phyloP scores from a whole-genome alignment of 2,329 filamentous ascomycete species.

The Ophiostoma angusticollis region DNA sequence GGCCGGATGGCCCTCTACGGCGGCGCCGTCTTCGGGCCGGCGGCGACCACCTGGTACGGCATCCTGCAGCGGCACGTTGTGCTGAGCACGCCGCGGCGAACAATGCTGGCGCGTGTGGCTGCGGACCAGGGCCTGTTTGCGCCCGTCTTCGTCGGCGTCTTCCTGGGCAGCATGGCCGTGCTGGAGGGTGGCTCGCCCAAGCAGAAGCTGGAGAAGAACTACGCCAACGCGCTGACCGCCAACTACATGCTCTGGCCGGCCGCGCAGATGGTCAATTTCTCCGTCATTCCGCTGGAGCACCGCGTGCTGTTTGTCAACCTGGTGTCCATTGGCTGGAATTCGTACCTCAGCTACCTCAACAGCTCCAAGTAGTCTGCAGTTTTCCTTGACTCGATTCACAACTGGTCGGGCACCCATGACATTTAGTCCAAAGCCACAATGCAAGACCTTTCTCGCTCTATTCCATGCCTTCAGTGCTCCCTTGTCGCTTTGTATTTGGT shows the following conservation, averaged over 20 bases:
- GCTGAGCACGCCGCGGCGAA: slow-evolving; percentile 50
- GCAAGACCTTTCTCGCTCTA: no score
- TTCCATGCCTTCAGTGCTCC: neutral
- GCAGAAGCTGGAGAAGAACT: slow-evolving; percentile 62
- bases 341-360: slow-evolving; percentile 50
- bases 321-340: slow-evolving; percentile 56
- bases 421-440: no score
- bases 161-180: slow-evolving; percentile 73
- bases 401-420: no score
- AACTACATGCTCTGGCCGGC: slow-evolving; percentile 84
- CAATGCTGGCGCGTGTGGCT: slow-evolving; percentile 65
- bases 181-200: slow-evolving; percentile 51
- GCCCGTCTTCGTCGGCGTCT: slow-evolving; percentile 67
- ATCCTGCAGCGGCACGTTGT: slow-evolving; percentile 60
- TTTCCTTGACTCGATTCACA: no score
- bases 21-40: slow-evolving; percentile 74
- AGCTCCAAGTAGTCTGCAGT: slow-evolving; percentile 20
- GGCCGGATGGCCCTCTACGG: slow-evolving; percentile 72
- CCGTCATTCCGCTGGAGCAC: slow-evolving; percentile 70
- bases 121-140: slow-evolving; percentile 76
- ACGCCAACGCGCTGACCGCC: slow-evolving; percentile 57
- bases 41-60: slow-evolving; percentile 75
- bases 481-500: neutral
- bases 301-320: slow-evolving; percentile 79
- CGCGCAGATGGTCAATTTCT: slow-evolving; percentile 80